phyloP scores from a whole-genome alignment of 192 early-diverging fungal genomes.

The Cetraspora pellucida region DNA sequence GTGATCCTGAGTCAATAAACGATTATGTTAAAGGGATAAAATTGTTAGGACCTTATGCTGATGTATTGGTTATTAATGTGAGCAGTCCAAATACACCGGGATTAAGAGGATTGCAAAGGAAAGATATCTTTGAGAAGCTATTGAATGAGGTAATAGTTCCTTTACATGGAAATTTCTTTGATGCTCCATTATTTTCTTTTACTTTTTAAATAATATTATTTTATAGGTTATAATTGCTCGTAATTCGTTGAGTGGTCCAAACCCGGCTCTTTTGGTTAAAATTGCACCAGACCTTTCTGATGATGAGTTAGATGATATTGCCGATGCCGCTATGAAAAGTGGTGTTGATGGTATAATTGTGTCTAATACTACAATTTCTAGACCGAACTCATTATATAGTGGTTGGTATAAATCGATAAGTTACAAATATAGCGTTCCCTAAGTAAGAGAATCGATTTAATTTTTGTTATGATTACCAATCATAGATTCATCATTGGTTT shows the following conservation, averaged over 20 bases:
- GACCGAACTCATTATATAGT: conserved; percentile 66
- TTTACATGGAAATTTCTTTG: background rate
- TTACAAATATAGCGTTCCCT: background rate
- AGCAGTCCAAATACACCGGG: conserved; percentile 89
- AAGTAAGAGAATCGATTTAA: background rate
- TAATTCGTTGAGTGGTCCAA: conserved; percentile 31
- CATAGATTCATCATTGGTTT: conserved; percentile 16
- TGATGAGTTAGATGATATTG: conserved; percentile 78
- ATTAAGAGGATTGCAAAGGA: conserved; percentile 68
- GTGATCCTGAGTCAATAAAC: conserved; percentile 61
- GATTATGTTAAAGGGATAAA: conserved; percentile 85
- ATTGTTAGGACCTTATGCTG: conserved; percentile 75
- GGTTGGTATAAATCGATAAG: conserved; percentile 16
- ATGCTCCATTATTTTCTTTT: background rate
- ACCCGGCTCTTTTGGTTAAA: conserved; percentile 84
- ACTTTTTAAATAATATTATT: background rate
- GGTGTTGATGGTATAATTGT: conserved; percentile 86
- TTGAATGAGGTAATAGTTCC: conserved; percentile 59
- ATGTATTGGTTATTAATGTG: conserved; percentile 90
- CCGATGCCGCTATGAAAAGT: conserved; percentile 69
- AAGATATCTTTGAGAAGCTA: conserved; percentile 70
- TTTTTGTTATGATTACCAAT: background rate
- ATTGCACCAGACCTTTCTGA: conserved; percentile 84
- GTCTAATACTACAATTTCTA: conserved; percentile 83
- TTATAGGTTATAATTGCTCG: conserved; percentile 27